Evolutionary conservation across 2,329 filamentous ascomycete genomes (phyloP).

Genomic region (Stenocarpella maydis): DNA sequence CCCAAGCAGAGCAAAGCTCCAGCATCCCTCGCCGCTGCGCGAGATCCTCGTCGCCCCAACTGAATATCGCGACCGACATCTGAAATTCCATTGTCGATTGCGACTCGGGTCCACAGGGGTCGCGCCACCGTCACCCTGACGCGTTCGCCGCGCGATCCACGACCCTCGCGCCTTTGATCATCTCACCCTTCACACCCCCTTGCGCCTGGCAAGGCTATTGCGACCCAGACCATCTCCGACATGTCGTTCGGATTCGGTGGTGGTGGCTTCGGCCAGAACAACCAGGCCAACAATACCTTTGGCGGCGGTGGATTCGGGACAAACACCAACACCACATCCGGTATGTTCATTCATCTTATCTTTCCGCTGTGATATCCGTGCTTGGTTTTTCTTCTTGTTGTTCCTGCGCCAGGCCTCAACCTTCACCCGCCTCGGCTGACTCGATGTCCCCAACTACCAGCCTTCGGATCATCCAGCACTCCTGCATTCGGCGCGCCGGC

Average conservation of each 20-base stretch:
- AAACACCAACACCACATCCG: slow-evolving; percentile 53
- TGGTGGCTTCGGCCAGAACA: slow-evolving; percentile 68
- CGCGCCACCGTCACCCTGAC: slow-evolving; percentile 35
- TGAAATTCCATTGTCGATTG: slow-evolving; percentile 27
- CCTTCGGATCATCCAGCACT: slow-evolving; percentile 49
- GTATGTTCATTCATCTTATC: slow-evolving; percentile 54
- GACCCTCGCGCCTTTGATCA: slow-evolving; percentile 35
- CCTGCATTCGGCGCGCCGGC: slow-evolving; percentile 45
- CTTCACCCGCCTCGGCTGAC: slow-evolving; percentile 35
- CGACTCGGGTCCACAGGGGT: slow-evolving; percentile 5
- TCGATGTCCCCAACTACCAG: slow-evolving; percentile 40
- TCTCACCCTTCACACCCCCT: slow-evolving; percentile 25
- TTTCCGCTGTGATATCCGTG: slow-evolving; percentile 33
- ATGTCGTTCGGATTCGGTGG: slow-evolving; percentile 66
- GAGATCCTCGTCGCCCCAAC: neutral
- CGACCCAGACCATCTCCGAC: slow-evolving; percentile 40
- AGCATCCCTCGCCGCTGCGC: slow-evolving; percentile 12
- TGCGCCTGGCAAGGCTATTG: slow-evolving; percentile 11
- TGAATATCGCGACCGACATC: neutral
- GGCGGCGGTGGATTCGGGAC: slow-evolving; percentile 61
- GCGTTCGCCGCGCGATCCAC: slow-evolving; percentile 44
- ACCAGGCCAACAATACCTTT: slow-evolving; percentile 50
- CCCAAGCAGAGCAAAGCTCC: slow-evolving; percentile 8
- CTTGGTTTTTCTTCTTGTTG: slow-evolving; percentile 12
- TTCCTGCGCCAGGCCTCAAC: slow-evolving; percentile 38